Evolutionary conservation across 2,329 filamentous ascomycete species (phyloP).

Genomic region (Chrysoporthe austroafricana): DNA sequence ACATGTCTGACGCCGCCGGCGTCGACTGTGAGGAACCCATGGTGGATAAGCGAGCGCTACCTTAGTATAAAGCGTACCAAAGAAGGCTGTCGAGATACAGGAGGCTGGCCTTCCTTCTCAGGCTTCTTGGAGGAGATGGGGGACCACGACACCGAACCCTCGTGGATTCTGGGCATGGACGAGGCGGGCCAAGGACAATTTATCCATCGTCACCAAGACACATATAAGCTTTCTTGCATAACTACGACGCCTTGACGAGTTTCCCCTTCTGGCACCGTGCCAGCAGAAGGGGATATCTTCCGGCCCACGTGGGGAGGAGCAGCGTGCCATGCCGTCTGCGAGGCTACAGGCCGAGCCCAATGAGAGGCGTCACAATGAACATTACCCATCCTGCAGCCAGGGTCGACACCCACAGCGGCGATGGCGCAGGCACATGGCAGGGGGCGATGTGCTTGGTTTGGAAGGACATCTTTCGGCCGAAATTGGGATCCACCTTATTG

Average conservation of each 20-base stretch:
- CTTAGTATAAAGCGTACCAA: not conserved
- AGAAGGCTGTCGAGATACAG: not conserved
- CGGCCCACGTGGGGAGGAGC: not conserved
- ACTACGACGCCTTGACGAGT: not conserved
- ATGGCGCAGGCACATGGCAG: conserved; percentile 7
- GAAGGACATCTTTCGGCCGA: conserved; percentile 15
- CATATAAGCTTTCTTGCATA: not conserved
- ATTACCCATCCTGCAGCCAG: not conserved
- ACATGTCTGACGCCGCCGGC: conserved; percentile 24
- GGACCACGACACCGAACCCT: not conserved
- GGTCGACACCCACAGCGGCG: conserved; percentile 2
- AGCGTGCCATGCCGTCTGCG: not conserved
- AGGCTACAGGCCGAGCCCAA: conserved; percentile 6
- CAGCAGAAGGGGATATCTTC: not conserved
- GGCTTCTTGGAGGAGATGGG: not conserved
- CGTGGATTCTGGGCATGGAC: not conserved
- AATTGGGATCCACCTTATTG: not conserved
- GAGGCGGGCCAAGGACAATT: not conserved
- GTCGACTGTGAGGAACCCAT: conserved; percentile 27
- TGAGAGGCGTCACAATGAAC: conserved; percentile 1
- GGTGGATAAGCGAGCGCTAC: not conserved
- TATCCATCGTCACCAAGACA: not conserved
- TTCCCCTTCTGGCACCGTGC: not conserved
- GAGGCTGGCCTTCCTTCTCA: not conserved
- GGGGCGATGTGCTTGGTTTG: not conserved